Conservation (phyloP, 164 flowering plant genomes). For the Magnolia changhungtana region DNA sequence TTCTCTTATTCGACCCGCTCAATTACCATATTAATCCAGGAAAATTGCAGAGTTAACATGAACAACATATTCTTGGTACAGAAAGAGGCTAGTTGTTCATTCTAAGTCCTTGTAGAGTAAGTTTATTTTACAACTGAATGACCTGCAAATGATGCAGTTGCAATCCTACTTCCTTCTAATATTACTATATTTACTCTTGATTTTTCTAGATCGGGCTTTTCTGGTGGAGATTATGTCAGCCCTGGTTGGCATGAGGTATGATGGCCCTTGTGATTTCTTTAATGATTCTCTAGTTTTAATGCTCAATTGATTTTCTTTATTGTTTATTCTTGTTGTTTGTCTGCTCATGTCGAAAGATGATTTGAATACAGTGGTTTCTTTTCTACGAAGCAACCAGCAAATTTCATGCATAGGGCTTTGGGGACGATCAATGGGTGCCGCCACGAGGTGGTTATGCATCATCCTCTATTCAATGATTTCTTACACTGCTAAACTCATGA, state of each 20-base stretch:
- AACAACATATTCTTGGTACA: too few species aligned
- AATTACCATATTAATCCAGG: too few species aligned
- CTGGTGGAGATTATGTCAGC: constrained; percentile 90
- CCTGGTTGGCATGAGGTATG: constrained; percentile 98
- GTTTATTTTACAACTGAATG: too few species aligned
- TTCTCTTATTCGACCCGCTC: too few species aligned
- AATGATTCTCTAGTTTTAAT: neutral
- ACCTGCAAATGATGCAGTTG: constrained; percentile 95
- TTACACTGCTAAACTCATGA: neutral
- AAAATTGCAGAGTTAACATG: too few species aligned
- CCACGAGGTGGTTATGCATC: constrained; percentile 57
- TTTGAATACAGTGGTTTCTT: constrained; percentile 67
- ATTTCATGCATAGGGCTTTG: constrained; percentile 85
- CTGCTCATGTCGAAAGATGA: constrained; percentile 66
- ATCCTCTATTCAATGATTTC: too few species aligned
- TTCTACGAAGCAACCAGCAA: constrained; percentile 61
- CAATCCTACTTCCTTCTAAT: constrained; percentile 81
- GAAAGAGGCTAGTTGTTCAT: too few species aligned
- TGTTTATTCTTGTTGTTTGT: constrained; percentile 7
- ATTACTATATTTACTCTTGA: constrained; percentile 94
- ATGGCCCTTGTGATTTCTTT: constrained; percentile 1
- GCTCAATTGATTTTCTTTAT: neutral
- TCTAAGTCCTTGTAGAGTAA: too few species aligned
- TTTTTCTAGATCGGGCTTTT: constrained; percentile 95
- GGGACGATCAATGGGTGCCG: constrained; percentile 99